Conservation (phyloP, 768 basidiomycete species). For the Trametes meyenii region DNA sequence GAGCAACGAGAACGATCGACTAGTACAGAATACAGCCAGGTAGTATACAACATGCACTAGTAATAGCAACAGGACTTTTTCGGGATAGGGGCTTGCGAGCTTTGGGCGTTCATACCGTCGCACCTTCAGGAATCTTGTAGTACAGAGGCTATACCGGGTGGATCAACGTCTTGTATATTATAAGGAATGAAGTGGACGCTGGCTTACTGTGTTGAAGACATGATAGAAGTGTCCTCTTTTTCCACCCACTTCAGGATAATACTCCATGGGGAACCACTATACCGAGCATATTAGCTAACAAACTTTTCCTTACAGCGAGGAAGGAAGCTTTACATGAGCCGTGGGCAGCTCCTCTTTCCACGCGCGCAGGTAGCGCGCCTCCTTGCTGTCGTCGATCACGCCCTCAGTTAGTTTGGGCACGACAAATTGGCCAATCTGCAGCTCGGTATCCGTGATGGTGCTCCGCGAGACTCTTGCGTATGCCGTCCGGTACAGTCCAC, state of each 20-base stretch:
- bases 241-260: conserved; percentile 62
- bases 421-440: conserved; percentile 86
- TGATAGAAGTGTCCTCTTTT: conserved; percentile 76
- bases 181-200: background rate
- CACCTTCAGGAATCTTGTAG: conserved; percentile 42
- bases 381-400: conserved; percentile 59
- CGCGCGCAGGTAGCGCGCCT: conserved; percentile 67
- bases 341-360: conserved; percentile 68
- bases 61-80: conserved; percentile 8
- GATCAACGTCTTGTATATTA: conserved; percentile 1
- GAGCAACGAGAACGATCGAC: conserved; percentile 32
- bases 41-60: conserved; percentile 23
- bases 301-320: background rate
- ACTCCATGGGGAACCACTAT: conserved; percentile 84
- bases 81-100: background rate
- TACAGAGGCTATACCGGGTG: conserved; percentile 38
- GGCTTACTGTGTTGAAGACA: conserved; percentile 69
- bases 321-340: conserved; percentile 52
- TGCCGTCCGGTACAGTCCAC: conserved; percentile 76
- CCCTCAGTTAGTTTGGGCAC: conserved; percentile 60
- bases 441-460: conserved; percentile 87
- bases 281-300: background rate
- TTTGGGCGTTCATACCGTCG: conserved; percentile 29
- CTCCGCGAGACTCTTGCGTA: conserved; percentile 84
- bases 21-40: conserved; percentile 25